Base-by-base conservation (phyloP, 202 grass and related monocot species). In the Carex arenaria region DNA sequence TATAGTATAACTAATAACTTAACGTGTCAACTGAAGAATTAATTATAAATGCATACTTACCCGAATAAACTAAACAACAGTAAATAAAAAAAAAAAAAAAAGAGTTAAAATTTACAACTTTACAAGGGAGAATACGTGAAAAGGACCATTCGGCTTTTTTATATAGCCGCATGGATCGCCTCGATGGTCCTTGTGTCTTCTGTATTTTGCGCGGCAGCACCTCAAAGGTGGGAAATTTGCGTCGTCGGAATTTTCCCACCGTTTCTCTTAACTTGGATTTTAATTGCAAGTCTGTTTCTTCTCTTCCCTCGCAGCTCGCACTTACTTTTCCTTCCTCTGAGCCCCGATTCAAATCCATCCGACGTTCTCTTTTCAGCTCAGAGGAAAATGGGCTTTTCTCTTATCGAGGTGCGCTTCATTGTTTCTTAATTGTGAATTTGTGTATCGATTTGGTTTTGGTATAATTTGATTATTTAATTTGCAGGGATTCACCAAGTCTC, bases 401-500 rank as follows among this genome's bases (percentile, higher is more conserved):
- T 90, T 22, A 63, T 90, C 65, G 80, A 90, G 88, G 88, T 90
- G 61, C 1, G 52, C 22, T 79, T 60, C 13, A 20, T 81, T 51
- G 19, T 85, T 32, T 59, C 17, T 57, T 51, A 26, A 61, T 49
- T 49, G 22, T 71, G 3, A 22, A 54, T 42, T 52, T 51, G 60
- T 4, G 15, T 47, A 60, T 73, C 5, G 53, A 42, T 43, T 28
- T 20, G 49, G 66, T 34, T 80, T 61, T 61, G 20, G 9, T 59
- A 14, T 85, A 72, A 54, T 71, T 80, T 56, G 28, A 34, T 34
- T 34, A 34, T 56, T 17, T 78, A 34, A 34, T 32, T 17, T 85
- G 72, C 89, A 99, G 97, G 97, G 97, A 65, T 90, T 99, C 80
- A 94, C 93, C 63, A 99, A 99, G 91, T 99, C 97, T 85, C 86